Percentiles rank a stretch among this genome's conserved stretches.
Evolutionary conservation across 2,329 filamentous ascomycete genomes (phyloP).

Genomic region (Fulvia fulva): DNA sequence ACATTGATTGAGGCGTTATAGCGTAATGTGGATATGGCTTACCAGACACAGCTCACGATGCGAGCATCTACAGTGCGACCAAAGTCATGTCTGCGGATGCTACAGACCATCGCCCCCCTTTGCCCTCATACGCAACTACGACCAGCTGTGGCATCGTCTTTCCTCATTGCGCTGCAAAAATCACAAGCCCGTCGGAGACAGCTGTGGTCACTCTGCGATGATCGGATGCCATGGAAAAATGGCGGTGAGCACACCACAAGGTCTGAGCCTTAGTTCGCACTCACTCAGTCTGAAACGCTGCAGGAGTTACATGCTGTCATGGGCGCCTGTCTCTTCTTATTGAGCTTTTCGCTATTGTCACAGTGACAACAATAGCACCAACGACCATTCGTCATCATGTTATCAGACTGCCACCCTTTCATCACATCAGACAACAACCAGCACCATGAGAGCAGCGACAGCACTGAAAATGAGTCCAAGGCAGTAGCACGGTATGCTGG

Average conservation of each 20-base stretch:
- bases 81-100: background rate
- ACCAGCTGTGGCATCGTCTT: too few species aligned
- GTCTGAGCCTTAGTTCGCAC: background rate
- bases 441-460: background rate
- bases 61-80: background rate
- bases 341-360: background rate
- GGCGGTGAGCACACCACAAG: background rate
- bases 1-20: background rate
- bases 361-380: background rate
- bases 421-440: background rate
- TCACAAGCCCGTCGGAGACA: background rate
- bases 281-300: background rate
- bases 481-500: background rate
- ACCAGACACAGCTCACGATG: background rate
- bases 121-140: too few species aligned
- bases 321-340: background rate
- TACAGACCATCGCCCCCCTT: too few species aligned
- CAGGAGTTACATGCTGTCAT: background rate
- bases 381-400: background rate
- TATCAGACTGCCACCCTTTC: background rate
- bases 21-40: slow-evolving; percentile 2
- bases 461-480: background rate
- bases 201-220: background rate
- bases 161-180: too few species aligned
- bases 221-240: background rate